Conservation (phyloP, 2,329 filamentous ascomycete genomes). For the Ascochyta pisi region DNA sequence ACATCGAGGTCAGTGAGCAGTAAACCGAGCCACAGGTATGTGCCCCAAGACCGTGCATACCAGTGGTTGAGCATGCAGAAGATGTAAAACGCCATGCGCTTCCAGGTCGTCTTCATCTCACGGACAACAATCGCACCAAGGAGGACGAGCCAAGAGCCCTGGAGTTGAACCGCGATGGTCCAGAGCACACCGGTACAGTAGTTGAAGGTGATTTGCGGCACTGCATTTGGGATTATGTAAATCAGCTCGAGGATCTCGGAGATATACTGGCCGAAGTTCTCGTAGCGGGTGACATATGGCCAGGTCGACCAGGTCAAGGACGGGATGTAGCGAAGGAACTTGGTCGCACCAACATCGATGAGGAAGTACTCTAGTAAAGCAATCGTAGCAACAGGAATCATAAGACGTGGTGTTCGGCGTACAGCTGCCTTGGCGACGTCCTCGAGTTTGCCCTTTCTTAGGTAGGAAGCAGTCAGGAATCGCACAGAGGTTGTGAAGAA, state of each 20-base stretch:
- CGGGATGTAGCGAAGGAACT: constrained; percentile 54
- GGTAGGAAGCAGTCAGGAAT: constrained; percentile 53
- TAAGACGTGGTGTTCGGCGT: constrained; percentile 53
- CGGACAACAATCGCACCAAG: constrained; percentile 53
- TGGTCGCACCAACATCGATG: constrained; percentile 53
- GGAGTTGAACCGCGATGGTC: constrained; percentile 59
- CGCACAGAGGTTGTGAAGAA: constrained; percentile 59
- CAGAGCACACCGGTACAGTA: constrained; percentile 60
- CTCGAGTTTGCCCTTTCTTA: constrained; percentile 52
- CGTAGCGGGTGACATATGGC: constrained; percentile 53
- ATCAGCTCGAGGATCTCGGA: constrained; percentile 55
- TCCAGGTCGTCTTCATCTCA: constrained; percentile 56
- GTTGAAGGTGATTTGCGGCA: constrained; percentile 56
- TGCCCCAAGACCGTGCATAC: constrained; percentile 57
- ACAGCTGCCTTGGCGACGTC: constrained; percentile 55
- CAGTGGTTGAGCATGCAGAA: constrained; percentile 55
- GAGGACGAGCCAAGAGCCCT: constrained; percentile 56
- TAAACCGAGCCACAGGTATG: constrained; percentile 55
- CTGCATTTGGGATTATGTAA: constrained; percentile 58
- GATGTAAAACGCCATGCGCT: constrained; percentile 55
- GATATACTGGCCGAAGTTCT: constrained; percentile 53
- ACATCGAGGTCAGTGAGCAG: constrained; percentile 56
- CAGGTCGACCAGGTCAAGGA: constrained; percentile 57
- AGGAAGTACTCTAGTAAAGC: constrained; percentile 57
- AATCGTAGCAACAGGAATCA: constrained; percentile 55